Base-by-base conservation (phyloP, 768 basidiomycete species). In the Gloeophyllum trabeum region DNA sequence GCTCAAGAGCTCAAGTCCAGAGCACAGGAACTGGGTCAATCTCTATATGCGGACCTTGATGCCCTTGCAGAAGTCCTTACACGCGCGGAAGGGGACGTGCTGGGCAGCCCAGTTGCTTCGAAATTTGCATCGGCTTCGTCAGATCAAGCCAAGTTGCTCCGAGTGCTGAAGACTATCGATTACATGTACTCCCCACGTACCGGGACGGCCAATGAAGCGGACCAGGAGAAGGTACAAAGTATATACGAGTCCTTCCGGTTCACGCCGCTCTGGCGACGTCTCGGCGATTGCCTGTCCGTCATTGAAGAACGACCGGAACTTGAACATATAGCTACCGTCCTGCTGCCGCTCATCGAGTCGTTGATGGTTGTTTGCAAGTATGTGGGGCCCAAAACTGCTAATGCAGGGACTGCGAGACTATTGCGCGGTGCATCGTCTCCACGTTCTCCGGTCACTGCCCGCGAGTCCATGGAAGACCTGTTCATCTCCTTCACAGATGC, bases 301-400 rank as follows among this genome's bases (percentile, higher is more conserved):
- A 81, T 98, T 45, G 88, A 90, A 54, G 78, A 81, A 47, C 79
- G 80, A 44, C 66, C 81, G 0, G 80, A 86, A 47, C 77, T 80
- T 34, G 86, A 88, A 44, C 86, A 96, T 56, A 79, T 94, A 39
- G 90, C 90, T 3, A 93, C 87, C 2, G 89, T 97, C 12, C 69
- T 99, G 2, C 67, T 99, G 24, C 96, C 96, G 7, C 69, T 97
- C 37, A 96, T 99, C 46, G 96, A 99, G 60, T 77, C 93, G 2
- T 65, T 99, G 46, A 97, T 99, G 94, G 92, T 99, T 1, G 90
- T 99, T 28, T 96, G 90, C 75, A 96, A 96, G 61, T 89, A 93
- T 57, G 87, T 86, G 22, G 85, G 84, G 5, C 67, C 82, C 5
- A 81, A 81, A 50, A 62, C 70, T 2, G 52, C 66, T n/a, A 49